Evolutionary conservation across 2,329 filamentous ascomycete genomes (phyloP), one percentile per base, ranked within the genome.

Genomic region (Orbilia brochopaga): DNA sequence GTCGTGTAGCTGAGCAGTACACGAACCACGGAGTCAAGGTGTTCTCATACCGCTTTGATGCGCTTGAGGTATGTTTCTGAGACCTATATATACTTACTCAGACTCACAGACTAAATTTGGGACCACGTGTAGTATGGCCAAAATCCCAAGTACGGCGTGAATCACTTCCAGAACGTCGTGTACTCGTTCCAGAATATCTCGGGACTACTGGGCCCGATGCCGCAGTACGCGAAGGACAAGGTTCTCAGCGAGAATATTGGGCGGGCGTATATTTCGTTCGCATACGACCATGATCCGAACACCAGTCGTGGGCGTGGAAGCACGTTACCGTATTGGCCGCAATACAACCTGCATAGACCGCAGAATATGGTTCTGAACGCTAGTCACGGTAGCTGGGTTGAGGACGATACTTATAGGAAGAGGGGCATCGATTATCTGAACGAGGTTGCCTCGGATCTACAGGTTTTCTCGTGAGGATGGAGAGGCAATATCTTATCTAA

Each of bases 1-100:
- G 86, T 2, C 79, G 82, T 17, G 82, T 84, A 5, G 83, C 82
- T 73, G 79, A 84, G 74, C 79, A 80, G 0, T 87, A 84, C 83
- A 80, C 84, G 10, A 79, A 79, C 7, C 77, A 80, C 35, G 79
- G 79, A 13, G 75, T 84, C 1, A 79, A 83, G 6, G 84, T 84
- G 11, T 88, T 86, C 79, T 84, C 83, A 75, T 32, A 32, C 79
- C 83, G 84, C 52, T 88, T 88, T 80, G 86, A 88, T 75, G 85
- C 84, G 7, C 78, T 83, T 32, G 8, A 4, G 27, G 27, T 32
- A 32, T 3, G 27, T 8, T 32, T 32, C 3, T 32, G n/a, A n/a
- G n/a, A n/a, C n/a, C n/a, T n/a, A n/a, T n/a, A n/a, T n/a, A n/a
- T n/a, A n/a, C n/a, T n/a, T n/a, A n/a, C n/a, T n/a, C 27, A 32